Evolutionary conservation across 352 stramenopile species (phyloP), one percentile per base, ranked within the genome.

Genomic region (Globisporangium emineosum): DNA sequence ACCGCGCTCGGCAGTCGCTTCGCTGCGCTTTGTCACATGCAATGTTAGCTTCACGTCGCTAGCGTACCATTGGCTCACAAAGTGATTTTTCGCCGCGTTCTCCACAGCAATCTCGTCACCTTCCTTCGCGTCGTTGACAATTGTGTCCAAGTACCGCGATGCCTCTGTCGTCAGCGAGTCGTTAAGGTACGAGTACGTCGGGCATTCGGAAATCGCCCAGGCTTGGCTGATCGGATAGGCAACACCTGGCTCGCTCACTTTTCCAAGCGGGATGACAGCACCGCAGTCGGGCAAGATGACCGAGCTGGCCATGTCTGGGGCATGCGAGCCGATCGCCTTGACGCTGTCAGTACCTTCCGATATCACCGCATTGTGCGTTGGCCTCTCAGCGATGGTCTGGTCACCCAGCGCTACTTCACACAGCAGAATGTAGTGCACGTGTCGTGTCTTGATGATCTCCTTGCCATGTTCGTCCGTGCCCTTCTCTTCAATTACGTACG

Each of bases 331-430:
- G 23, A 47, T 10, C 2, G 54, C 54, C 35, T 60, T 60, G 21
- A 50, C 35, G 23, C 54, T 60, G 17, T 60, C 54, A 13, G 33
- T 23, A 12, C 49, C 49, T 9, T 55, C 49, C 12, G 35, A 10
- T 4, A 27, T 35, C 13, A 19, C 32, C 13, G 17, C 13, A 7
- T 35, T n/a, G 27, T 60, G 3, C 32, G 33, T 32, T 5, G 12
- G 23, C 1, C 35, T 60, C 21, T 23, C 3, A 15, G 35, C 54
- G 5, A 37, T 13, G 19, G 19, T 43, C 29, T 43, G n/a, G 8
- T 27, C 69, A 3, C 83, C 83, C 13, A 88, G 23, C n/a, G 79
- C 72, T 2, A 92, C 83, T 50, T 92, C 79, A 32, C 81, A 90
- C 10, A 88, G 62, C 12, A 92, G 66, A 65, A 92, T 76, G 56